These are phyloP conservation scores for Lagerstroemia speciosa DNA, from an alignment of 345 rosid genomes.

Conservation along the genomic window DNA sequence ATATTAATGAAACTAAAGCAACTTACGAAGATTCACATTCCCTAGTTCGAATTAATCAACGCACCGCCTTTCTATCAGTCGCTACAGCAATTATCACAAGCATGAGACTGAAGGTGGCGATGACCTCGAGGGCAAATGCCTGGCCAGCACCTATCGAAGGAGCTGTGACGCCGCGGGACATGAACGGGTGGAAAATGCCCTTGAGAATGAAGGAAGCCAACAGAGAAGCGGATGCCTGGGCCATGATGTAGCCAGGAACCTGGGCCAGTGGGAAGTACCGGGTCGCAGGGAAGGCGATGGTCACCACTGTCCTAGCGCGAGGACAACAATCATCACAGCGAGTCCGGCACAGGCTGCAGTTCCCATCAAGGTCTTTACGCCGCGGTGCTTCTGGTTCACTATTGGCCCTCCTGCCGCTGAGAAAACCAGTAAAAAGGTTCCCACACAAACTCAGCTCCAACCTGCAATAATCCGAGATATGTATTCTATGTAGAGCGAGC, in stretches of 20 bases:
- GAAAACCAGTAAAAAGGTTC: constrained; percentile 34
- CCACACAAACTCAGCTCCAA: constrained; percentile 38
- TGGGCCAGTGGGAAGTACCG: constrained; percentile 27
- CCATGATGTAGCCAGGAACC: constrained; percentile 21
- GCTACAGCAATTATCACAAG: constrained; percentile 22
- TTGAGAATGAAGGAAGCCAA: constrained; percentile 14
- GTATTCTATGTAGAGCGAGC: too few species aligned
- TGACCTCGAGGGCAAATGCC: constrained; percentile 18
- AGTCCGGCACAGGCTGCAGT: constrained; percentile 34
- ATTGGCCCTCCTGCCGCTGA: constrained; percentile 27
- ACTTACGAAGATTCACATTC: too few species aligned
- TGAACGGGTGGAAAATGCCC: constrained; percentile 11
- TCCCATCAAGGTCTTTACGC: constrained; percentile 21
- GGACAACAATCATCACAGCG: constrained; percentile 29
- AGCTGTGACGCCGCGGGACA: constrained; percentile 9
- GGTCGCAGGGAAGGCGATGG: constrained; percentile 29
- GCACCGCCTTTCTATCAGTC: constrained; percentile 18
- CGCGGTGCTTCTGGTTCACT: constrained; percentile 18
- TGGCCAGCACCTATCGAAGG: constrained; percentile 10
- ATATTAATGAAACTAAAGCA: not conserved
- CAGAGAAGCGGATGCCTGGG: constrained; percentile 17
- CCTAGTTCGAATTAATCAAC: constrained; percentile 4
- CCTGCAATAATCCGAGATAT: not conserved
- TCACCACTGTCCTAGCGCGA: constrained; percentile 41
- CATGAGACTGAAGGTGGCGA: constrained; percentile 19